Evolutionary conservation across 2,329 filamentous ascomycete species (phyloP).

Genomic region (Truncatella angustata): DNA sequence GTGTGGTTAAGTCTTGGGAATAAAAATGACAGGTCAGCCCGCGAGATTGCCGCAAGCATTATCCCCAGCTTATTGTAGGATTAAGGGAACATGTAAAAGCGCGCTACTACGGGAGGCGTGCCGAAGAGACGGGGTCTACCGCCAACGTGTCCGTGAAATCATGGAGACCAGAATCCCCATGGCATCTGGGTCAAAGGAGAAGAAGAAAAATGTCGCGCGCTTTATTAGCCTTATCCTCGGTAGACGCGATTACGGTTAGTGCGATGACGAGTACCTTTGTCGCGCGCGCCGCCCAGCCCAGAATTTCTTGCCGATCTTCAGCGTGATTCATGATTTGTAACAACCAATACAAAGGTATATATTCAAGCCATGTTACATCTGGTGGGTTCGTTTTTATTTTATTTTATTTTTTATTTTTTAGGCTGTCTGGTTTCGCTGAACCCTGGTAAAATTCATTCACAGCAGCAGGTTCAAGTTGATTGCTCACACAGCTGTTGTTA

Average conservation of each 20-base stretch:
- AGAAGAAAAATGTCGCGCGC: background rate
- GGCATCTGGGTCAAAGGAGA: too few species aligned
- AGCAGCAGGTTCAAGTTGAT: too few species aligned
- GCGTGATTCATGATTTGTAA: background rate
- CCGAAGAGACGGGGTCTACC: slow-evolving; percentile 6
- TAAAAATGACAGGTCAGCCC: slow-evolving; percentile 3
- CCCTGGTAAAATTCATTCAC: too few species aligned
- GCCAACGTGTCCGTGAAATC: too few species aligned
- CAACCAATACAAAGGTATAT: background rate
- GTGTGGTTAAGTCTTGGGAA: background rate
- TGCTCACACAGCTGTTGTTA: too few species aligned
- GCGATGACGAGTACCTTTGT: background rate
- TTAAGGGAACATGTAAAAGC: slow-evolving; percentile 4
- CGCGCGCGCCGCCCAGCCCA: background rate
- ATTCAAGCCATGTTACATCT: background rate
- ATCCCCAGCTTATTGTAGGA: background rate
- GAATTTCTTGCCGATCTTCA: background rate
- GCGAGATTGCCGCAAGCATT: slow-evolving; percentile 5
- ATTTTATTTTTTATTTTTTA: too few species aligned
- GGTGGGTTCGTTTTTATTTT: too few species aligned
- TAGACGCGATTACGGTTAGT: background rate
- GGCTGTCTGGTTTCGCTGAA: too few species aligned
- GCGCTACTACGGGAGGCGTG: slow-evolving; percentile 7
- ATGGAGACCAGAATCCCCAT: too few species aligned
- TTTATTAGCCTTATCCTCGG: background rate